Evolutionary conservation across 257 asterid genomes (phyloP).

Genomic region (Penstemon barbatus): DNA sequence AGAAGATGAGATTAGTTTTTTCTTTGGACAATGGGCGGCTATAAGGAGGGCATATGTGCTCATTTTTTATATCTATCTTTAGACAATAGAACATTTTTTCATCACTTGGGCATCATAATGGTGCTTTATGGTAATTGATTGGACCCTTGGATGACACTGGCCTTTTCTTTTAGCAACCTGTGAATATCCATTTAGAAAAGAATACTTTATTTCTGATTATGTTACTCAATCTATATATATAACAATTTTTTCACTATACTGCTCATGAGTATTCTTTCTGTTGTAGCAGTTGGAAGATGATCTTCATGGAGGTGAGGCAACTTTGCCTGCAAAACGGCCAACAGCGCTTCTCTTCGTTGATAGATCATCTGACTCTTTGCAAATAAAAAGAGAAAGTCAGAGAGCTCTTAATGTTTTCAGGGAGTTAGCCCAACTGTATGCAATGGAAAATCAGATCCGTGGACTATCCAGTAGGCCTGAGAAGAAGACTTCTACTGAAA

Average conservation of each 20-base stretch:
- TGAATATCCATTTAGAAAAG: conserved; percentile 1
- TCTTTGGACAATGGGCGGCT: neutral
- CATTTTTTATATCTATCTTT: neutral
- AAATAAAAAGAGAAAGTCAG: conserved; percentile 63
- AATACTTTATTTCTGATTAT: neutral
- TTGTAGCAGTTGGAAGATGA: conserved; percentile 68
- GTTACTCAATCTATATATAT: conserved; percentile 1
- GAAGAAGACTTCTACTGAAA: conserved; percentile 33
- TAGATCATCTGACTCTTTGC: conserved; percentile 65
- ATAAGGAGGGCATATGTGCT: conserved; percentile 10
- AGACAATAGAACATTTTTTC: neutral
- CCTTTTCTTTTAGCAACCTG: neutral
- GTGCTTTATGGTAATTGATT: conserved; percentile 6
- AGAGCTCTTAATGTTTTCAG: conserved; percentile 71
- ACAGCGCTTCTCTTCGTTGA: conserved; percentile 87
- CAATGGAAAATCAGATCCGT: conserved; percentile 37
- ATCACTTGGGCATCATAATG: neutral
- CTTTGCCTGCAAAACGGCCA: conserved; percentile 68
- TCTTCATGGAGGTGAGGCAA: conserved; percentile 48
- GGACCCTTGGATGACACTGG: neutral
- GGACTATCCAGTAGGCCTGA: conserved; percentile 42
- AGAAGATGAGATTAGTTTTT: neutral
- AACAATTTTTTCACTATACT: conserved; percentile 17
- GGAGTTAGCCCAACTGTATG: conserved; percentile 59
- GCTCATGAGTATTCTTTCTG: conserved; percentile 27